Percentiles rank a stretch among this genome's conserved stretches.
Conservation (phyloP, 176 grass and related monocot genomes). For the Oryza brachyantha region DNA sequence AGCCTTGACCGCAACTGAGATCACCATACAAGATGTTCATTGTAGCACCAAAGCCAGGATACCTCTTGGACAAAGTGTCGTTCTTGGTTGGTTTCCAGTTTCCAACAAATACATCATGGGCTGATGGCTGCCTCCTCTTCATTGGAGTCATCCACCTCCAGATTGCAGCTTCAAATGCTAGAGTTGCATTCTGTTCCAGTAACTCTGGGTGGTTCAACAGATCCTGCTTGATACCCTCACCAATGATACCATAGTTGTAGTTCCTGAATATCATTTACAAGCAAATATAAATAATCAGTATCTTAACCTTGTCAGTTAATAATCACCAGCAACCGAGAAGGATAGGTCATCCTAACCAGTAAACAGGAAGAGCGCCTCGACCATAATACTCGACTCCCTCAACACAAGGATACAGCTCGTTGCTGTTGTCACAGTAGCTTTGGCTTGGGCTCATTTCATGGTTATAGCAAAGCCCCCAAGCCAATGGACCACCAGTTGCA, state of each 20-base stretch:
- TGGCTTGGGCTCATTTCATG: slow-evolving; percentile 83
- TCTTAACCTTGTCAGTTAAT: not conserved
- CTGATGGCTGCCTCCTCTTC: slow-evolving; percentile 82
- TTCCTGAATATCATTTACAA: slow-evolving; percentile 59
- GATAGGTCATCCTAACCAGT: slow-evolving; percentile 47
- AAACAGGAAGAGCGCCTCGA: slow-evolving; percentile 77
- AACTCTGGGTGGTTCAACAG: slow-evolving; percentile 87
- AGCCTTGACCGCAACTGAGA: slow-evolving; percentile 62
- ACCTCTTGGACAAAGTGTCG: slow-evolving; percentile 68
- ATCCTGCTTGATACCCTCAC: slow-evolving; percentile 68
- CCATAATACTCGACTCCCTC: slow-evolving; percentile 80
- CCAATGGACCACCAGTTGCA: slow-evolving; percentile 47
- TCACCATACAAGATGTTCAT: slow-evolving; percentile 88
- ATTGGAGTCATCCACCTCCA: slow-evolving; percentile 98
- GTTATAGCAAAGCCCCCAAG: slow-evolving; percentile 89
- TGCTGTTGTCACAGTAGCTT: slow-evolving; percentile 61
- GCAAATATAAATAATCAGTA: not conserved
- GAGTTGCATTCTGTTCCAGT: slow-evolving; percentile 82
- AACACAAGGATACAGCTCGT: slow-evolving; percentile 57
- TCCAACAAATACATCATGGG: slow-evolving; percentile 86
- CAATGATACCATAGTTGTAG: slow-evolving; percentile 72
- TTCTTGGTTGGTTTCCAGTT: slow-evolving; percentile 90
- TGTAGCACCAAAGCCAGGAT: slow-evolving; percentile 81
- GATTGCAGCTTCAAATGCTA: slow-evolving; percentile 86
- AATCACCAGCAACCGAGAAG: slow-evolving; percentile 4